These are phyloP conservation scores for Sanghuangporus sanghuang DNA, from an alignment of 1,284 basidiomycete genomes.

Conservation along the genomic window DNA sequence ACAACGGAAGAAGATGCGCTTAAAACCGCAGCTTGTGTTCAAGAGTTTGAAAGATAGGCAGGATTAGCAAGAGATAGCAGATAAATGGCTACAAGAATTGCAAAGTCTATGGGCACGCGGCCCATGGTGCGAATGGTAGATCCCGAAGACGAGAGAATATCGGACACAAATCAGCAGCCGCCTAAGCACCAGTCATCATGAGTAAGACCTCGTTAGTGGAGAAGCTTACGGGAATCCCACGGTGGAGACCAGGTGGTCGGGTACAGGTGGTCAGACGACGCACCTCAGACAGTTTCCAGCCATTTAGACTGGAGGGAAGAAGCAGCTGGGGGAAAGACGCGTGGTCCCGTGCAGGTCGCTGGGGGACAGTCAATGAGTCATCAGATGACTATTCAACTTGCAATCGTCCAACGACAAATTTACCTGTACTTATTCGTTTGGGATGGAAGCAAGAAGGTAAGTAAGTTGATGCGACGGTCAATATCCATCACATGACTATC, in stretches of 20 bases:
- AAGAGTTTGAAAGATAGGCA: not conserved
- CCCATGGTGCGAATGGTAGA: not conserved
- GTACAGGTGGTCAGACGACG: not conserved
- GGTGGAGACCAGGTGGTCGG: not conserved
- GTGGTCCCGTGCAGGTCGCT: not conserved
- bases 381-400: not conserved
- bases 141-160: conserved; percentile 3
- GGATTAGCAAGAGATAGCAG: not conserved
- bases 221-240: not conserved
- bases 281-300: not conserved
- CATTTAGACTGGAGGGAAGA: not conserved
- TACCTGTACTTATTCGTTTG: not conserved
- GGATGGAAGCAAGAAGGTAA: not conserved
- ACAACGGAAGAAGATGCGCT: not conserved
- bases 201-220: not conserved
- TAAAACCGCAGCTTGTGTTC: not conserved
- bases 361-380: not conserved
- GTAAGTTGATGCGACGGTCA: not conserved
- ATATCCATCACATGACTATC: not conserved
- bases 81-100: not conserved
- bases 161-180: not conserved
- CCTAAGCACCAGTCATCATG: not conserved
- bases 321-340: not conserved
- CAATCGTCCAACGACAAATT: conserved; percentile 4
- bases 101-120: not conserved